Percentiles rank a stretch among this genome's conserved stretches.
These are phyloP conservation scores for Gaeumannomyces tritici DNA, from an alignment of 2,329 filamentous ascomycete species.

Conservation along the genomic window DNA sequence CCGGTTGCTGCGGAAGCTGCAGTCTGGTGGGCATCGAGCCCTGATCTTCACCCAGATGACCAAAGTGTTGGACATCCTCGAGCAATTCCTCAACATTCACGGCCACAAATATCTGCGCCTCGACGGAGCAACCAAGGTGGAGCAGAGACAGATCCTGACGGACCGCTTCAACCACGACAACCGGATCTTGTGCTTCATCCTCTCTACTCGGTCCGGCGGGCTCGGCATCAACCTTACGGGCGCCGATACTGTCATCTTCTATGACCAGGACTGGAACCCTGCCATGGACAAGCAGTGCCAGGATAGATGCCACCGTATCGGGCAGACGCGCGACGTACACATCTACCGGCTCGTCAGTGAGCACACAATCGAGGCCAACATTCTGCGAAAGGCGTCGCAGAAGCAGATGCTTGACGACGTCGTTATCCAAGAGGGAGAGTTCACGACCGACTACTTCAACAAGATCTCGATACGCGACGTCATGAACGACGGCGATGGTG, in stretches of 20 bases:
- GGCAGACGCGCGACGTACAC: constrained; percentile 93
- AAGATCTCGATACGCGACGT: constrained; percentile 64
- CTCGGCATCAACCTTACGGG: constrained; percentile 94
- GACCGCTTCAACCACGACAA: constrained; percentile 95
- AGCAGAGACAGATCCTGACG: constrained; percentile 88
- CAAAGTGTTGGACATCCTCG: constrained; percentile 91
- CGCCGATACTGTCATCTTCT: constrained; percentile 96
- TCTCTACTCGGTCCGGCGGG: constrained; percentile 89
- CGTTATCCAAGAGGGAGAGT: constrained; percentile 95
- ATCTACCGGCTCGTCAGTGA: constrained; percentile 93
- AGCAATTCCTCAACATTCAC: constrained; percentile 96
- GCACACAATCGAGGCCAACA: constrained; percentile 96
- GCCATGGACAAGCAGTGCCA: constrained; percentile 99
- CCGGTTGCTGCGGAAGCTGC: constrained; percentile 73
- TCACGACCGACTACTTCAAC: constrained; percentile 94
- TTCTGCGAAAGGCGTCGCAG: constrained; percentile 90
- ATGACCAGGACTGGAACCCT: constrained; percentile 98
- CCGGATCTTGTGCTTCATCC: constrained; percentile 87
- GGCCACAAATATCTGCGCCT: constrained; percentile 93
- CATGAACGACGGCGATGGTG: constrained; percentile 45
- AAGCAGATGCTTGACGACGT: constrained; percentile 98
- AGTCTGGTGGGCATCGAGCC: constrained; percentile 83
- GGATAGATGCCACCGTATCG: constrained; percentile 92
- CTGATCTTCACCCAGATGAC: constrained; percentile 99
- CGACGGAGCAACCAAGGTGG: constrained; percentile 92